These are phyloP conservation scores for Parastagonospora nodorum DNA, from an alignment of 2,329 filamentous ascomycete species.

Conservation along the genomic window DNA sequence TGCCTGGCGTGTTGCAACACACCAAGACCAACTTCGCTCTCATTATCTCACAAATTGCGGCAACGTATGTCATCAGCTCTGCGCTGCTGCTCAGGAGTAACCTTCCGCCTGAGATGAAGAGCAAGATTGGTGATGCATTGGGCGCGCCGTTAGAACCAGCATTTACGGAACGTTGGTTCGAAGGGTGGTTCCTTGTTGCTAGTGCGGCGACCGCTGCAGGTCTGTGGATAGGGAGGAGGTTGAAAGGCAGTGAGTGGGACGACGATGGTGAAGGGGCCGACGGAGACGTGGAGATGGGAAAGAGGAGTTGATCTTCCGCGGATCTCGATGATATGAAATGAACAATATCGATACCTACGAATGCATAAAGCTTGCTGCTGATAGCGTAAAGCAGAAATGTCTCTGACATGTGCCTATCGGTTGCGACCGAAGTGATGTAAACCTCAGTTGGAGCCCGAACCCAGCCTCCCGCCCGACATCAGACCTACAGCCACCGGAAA, in stretches of 20 bases:
- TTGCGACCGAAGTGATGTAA: background rate
- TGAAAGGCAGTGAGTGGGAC: conserved; percentile 49
- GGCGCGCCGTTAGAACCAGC: conserved; percentile 74
- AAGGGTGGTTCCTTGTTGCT: conserved; percentile 79
- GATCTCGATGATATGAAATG: background rate
- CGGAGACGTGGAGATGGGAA: conserved; percentile 72
- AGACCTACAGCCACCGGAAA: conserved; percentile 7
- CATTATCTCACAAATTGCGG: conserved; percentile 77
- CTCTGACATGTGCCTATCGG: background rate
- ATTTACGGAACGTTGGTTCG: conserved; percentile 84
- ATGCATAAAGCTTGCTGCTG: background rate
- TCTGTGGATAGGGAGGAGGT: conserved; percentile 73
- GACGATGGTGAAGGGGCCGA: conserved; percentile 46
- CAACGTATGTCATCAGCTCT: conserved; percentile 83
- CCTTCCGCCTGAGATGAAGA: conserved; percentile 76
- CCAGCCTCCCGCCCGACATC: too few relatives aligned
- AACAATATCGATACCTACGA: background rate
- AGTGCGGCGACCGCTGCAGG: conserved; percentile 70
- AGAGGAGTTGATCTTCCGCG: conserved; percentile 58
- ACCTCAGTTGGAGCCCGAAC: too few relatives aligned
- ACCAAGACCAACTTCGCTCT: conserved; percentile 79
- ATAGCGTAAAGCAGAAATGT: too few relatives aligned
- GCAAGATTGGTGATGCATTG: conserved; percentile 76
- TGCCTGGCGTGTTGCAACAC: conserved; percentile 72
- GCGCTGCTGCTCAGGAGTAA: conserved; percentile 78